Evolutionary conservation across 2,329 filamentous ascomycete genomes (phyloP), one percentile per base, ranked within the genome.

Genomic region (Endothia cerciana): DNA sequence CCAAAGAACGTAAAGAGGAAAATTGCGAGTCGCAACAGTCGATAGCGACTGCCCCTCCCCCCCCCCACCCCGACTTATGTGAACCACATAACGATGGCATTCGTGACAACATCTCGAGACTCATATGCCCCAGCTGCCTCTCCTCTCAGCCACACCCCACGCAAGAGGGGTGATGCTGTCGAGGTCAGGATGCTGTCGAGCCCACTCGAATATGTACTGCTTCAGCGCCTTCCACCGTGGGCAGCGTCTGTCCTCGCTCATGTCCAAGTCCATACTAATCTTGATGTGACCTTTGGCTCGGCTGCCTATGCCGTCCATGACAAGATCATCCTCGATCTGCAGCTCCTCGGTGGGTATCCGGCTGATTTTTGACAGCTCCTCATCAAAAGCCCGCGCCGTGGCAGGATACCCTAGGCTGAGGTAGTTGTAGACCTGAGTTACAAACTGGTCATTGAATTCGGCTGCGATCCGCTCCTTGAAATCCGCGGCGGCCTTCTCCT

Each of bases 391-490:
- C 28, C 90, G 87, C 13, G 94, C 94, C 73, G 93, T 88, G 41
- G 92, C 89, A 3, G 94, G 94, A 76, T 97, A 97, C 5, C 94
- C 94, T 5, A 98, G 85, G 0, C 93, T 97, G 19, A 98, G 84
- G 77, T 98, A 98, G 77, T 98, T 97, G 83, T 96, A 98, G 8
- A 98, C 94, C 77, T 98, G 94, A 0, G 94, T 97, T 64, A 97
- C 88, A 75, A 97, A 97, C 3, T 83, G 83, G 75, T 97, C 92
- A 68, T 89, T 83, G 73, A 95, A 97, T 76, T 97, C 93, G 62
- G 78, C 77, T 4, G 79, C 74, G 67, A 88, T 85, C 71, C 83
- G 82, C 61, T 85, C 83, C 69, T 86, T 80, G 1, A 78, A 77
- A 71, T 87, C 83, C 19, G 79, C 81, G 15, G 78, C 77, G 6